Evolutionary conservation across 2,329 filamentous ascomycete genomes (phyloP), one percentile per base, ranked within the genome.

Genomic region (Fusarium miscanthi): DNA sequence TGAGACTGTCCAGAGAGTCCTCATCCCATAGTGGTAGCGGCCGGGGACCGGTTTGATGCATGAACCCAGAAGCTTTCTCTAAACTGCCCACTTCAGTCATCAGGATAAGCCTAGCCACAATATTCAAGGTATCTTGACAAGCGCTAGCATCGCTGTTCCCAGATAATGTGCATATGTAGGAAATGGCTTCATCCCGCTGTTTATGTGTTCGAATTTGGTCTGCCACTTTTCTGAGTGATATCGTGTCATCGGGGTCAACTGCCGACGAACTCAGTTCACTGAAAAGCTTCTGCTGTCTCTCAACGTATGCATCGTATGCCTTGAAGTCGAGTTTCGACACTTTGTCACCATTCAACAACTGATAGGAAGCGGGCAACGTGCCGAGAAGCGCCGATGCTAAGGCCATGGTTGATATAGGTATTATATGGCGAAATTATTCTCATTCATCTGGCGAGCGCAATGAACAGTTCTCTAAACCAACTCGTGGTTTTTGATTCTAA

Each of bases 121-220:
- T 7, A 10, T 49, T 33, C 30, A 31, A 23, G 0, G 8, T 4
- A 3, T 23, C 27, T 7, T 49, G 7, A 5, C 27, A 23, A 9
- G 45, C 14, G 0, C 13, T 1, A 0, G 5, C 0, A 0, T 17
- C 10, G 5, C 1, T 13, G 3, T 17, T 23, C 2, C 27, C 14
- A 17, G 45, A 17, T 6, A 6, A 48, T 17, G 4, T 4, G 1
- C 14, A 17, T 11, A n/a, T 4, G 2, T 17, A 48, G 0, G 27
- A 16, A 0, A n/a, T 6, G 0, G 5, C 3, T 17, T 49, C 21
- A 8, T 33, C 46, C 5, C 21, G 30, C 1, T 13, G 30, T 7
- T 9, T 23, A 23, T 19, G 3, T 2, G 0, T 17, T 9, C 5
- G 46, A 5, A 33, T 1, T 0, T 31, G 46, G 0, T 6, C 30